Evolutionary conservation across 495 filamentous ascomycete species (phyloP).

Genomic region (Tuber aestivum): DNA sequence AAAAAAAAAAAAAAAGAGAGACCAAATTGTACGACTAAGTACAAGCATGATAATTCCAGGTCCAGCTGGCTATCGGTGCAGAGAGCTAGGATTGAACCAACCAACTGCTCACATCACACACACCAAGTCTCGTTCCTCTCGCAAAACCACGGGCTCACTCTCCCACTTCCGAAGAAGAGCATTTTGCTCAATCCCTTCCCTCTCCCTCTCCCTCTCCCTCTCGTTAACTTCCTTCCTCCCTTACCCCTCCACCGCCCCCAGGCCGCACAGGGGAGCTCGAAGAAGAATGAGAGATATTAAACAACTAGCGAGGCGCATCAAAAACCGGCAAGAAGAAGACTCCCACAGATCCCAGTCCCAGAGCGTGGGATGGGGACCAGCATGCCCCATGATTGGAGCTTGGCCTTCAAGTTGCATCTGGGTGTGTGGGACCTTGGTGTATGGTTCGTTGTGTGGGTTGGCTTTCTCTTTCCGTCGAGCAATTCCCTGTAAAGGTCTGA

Average conservation of each 20-base stretch:
- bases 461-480: conserved; percentile 30
- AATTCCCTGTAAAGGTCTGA: conserved; percentile 28
- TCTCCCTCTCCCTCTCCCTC: too few relatives aligned
- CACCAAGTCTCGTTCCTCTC: conserved; percentile 19
- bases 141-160: conserved; percentile 9
- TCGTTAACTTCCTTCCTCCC: neutral
- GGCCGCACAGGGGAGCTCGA: neutral
- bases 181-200: neutral
- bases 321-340: conserved; percentile 4
- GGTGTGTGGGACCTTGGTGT: conserved; percentile 23
- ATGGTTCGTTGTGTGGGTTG: conserved; percentile 25
- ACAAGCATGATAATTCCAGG: neutral
- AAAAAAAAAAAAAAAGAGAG: neutral
- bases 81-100: neutral
- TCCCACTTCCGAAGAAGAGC: neutral
- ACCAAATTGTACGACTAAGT: neutral
- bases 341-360: conserved; percentile 29
- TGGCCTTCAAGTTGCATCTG: conserved; percentile 28
- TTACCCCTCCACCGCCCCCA: neutral
- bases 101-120: conserved; percentile 6
- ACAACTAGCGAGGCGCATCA: conserved; percentile 3
- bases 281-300: neutral
- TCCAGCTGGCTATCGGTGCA: neutral
- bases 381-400: conserved; percentile 24
- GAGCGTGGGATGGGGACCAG: conserved; percentile 36